A percentile compares a stretch with the other conserved stretches of the same genome.
Conservation (phyloP, 2,329 filamentous ascomycete species). For the Aspergillus fischeri region DNA sequence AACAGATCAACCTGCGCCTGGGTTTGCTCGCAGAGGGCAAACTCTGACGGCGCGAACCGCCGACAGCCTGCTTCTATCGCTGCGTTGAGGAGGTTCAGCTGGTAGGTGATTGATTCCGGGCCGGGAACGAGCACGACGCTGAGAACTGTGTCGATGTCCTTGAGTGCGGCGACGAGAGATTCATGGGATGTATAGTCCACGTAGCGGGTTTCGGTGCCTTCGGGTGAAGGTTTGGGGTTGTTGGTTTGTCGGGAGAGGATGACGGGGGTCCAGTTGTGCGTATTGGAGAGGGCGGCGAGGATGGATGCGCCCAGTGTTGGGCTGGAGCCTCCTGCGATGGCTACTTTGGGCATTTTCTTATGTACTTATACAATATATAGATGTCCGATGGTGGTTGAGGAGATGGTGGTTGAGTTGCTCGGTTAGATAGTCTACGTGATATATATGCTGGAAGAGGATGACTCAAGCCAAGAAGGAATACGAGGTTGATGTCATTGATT, state of each 20-base stretch:
- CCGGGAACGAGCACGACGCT: slow-evolving; percentile 21
- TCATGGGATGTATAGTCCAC: slow-evolving; percentile 23
- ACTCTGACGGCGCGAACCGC: slow-evolving; percentile 47
- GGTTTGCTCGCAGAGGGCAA: slow-evolving; percentile 21
- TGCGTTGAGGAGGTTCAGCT: slow-evolving; percentile 42
- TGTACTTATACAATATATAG: too few relatives aligned
- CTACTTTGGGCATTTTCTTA: background rate
- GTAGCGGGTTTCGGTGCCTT: slow-evolving; percentile 15
- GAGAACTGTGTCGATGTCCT: slow-evolving; percentile 24
- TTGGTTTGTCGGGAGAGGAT: slow-evolving; percentile 24
- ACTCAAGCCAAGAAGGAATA: background rate
- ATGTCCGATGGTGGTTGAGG: background rate
- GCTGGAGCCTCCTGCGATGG: background rate
- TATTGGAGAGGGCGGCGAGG: slow-evolving; percentile 14
- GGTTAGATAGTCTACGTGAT: background rate
- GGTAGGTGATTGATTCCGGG: slow-evolving; percentile 21
- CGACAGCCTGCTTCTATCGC: slow-evolving; percentile 41
- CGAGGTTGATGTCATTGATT: background rate
- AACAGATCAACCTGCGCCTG: slow-evolving; percentile 20
- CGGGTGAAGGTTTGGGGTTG: background rate
- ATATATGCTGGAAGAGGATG: background rate
- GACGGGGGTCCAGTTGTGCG: slow-evolving; percentile 18
- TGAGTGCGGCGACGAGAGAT: slow-evolving; percentile 15
- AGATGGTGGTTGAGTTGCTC: background rate
- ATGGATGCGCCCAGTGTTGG: slow-evolving; percentile 12